These are phyloP conservation scores for Tephrocybe sp. DNA, from an alignment of 768 basidiomycete genomes.

Conservation along the genomic window DNA sequence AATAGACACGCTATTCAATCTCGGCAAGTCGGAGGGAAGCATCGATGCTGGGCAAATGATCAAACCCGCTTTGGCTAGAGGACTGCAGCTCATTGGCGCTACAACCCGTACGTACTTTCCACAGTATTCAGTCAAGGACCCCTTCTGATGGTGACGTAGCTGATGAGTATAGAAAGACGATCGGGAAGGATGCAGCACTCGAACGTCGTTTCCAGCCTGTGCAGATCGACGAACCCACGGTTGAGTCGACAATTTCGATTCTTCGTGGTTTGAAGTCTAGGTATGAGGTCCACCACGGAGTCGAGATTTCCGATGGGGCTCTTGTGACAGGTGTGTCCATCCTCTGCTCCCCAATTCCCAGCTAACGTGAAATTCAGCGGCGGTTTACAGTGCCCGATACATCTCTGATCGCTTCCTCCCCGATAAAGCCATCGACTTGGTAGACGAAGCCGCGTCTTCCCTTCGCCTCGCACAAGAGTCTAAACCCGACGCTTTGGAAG, in stretches of 20 bases:
- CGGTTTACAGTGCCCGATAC: constrained; percentile 82
- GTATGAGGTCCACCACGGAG: constrained; percentile 93
- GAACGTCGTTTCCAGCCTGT: constrained; percentile 92
- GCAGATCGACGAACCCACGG: constrained; percentile 83
- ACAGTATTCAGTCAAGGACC: background rate
- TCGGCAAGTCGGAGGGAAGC: constrained; percentile 90
- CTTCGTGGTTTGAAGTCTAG: constrained; percentile 80
- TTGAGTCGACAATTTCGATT: constrained; percentile 83
- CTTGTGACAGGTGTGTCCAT: constrained; percentile 70
- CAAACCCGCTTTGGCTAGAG: constrained; percentile 86
- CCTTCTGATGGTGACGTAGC: constrained; percentile 36
- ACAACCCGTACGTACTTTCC: constrained; percentile 67
- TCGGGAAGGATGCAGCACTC: constrained; percentile 88
- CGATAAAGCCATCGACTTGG: constrained; percentile 89
- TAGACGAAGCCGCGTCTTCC: constrained; percentile 91
- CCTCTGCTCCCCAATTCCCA: background rate
- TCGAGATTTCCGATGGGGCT: constrained; percentile 86
- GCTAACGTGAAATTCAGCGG: constrained; percentile 44
- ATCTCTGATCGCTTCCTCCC: constrained; percentile 87
- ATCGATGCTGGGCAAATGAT: constrained; percentile 95
- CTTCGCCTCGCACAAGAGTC: constrained; percentile 87
- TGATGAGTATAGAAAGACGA: constrained; percentile 89
- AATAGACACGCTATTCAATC: constrained; percentile 76
- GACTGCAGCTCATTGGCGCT: constrained; percentile 86
- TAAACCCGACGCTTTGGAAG: constrained; percentile 84